Evolutionary conservation across 1,139 yeast genomes (phyloP).

Genomic region (Hemisphaericaspora subhashii): DNA sequence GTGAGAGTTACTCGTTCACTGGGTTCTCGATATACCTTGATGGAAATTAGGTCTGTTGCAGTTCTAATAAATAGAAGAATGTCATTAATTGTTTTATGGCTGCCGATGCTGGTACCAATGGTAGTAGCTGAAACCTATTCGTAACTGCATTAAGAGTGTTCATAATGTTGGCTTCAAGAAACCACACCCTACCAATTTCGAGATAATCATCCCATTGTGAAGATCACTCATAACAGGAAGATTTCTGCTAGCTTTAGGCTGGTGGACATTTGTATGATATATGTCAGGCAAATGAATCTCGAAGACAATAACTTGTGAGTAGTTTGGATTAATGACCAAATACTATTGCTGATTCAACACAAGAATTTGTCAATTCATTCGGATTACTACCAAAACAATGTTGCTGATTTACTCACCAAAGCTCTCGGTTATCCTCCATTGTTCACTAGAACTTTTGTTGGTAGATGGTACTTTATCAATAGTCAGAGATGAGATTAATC

Average conservation of each 20-base stretch:
- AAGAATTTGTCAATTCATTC: neutral
- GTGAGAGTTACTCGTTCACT: neutral
- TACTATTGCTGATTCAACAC: neutral
- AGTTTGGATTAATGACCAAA: neutral
- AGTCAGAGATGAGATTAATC: too few relatives aligned
- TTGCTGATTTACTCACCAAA: too few relatives aligned
- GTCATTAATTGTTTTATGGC: neutral
- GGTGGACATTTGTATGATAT: neutral
- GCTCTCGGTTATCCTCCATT: too few relatives aligned
- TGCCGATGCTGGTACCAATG: neutral
- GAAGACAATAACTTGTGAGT: neutral
- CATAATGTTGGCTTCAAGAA: neutral
- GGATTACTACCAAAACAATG: too few relatives aligned
- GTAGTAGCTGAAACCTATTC: neutral
- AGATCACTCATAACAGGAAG: neutral
- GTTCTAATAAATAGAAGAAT: slow-evolving; percentile 3
- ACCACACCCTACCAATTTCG: too few relatives aligned
- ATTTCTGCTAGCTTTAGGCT: neutral
- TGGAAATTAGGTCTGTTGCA: slow-evolving; percentile 3
- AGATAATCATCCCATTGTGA: neutral
- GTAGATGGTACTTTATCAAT: too few relatives aligned
- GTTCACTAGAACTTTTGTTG: too few relatives aligned
- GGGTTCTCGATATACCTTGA: slow-evolving; percentile 5
- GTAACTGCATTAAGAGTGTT: neutral
- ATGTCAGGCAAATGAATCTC: neutral